These are phyloP conservation scores for Pugionium dolabratum DNA, from an alignment of 345 rosid species.

Conservation along the genomic window DNA sequence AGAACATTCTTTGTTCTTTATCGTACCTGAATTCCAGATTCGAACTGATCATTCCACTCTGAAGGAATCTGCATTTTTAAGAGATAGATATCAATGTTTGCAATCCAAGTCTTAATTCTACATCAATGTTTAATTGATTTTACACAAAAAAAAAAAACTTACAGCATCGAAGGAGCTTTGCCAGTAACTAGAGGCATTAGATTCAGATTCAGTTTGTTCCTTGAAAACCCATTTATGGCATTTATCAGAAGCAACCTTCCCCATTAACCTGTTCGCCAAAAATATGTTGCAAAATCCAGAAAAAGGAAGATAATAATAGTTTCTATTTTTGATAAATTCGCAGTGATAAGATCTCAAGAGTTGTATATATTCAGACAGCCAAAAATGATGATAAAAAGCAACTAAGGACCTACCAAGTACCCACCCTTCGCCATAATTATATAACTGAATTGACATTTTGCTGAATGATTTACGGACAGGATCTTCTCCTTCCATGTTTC, in stretches of 20 bases:
- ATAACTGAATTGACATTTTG: conserved; percentile 98
- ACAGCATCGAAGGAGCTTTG: conserved; percentile 99
- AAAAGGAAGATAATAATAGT: conserved; percentile 2
- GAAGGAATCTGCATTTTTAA: conserved; percentile 73
- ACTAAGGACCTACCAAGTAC: conserved; percentile 87
- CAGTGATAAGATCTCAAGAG: background rate
- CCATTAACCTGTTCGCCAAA: conserved; percentile 75
- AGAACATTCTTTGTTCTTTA: background rate
- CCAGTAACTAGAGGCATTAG: conserved; percentile 94
- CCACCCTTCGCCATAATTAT: conserved; percentile 99
- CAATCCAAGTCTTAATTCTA: background rate
- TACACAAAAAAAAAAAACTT: conserved; percentile 19
- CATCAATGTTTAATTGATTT: background rate
- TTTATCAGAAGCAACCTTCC: conserved; percentile 99
- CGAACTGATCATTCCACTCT: conserved; percentile 98
- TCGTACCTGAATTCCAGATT: conserved; percentile 91
- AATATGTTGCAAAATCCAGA: conserved; percentile 24
- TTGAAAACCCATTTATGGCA: conserved; percentile 99
- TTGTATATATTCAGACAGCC: conserved; percentile 16
- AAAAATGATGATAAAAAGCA: conserved; percentile 21
- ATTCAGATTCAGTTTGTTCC: conserved; percentile 90
- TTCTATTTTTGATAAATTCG: conserved; percentile 13
- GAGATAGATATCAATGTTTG: conserved; percentile 12
- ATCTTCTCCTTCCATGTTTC: conserved; percentile 89
- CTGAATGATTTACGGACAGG: conserved; percentile 96